Percentiles rank a stretch among this genome's conserved stretches.
These are phyloP conservation scores for Oryza coarctata DNA, from an alignment of 176 grass and related monocot species.

Conservation along the genomic window DNA sequence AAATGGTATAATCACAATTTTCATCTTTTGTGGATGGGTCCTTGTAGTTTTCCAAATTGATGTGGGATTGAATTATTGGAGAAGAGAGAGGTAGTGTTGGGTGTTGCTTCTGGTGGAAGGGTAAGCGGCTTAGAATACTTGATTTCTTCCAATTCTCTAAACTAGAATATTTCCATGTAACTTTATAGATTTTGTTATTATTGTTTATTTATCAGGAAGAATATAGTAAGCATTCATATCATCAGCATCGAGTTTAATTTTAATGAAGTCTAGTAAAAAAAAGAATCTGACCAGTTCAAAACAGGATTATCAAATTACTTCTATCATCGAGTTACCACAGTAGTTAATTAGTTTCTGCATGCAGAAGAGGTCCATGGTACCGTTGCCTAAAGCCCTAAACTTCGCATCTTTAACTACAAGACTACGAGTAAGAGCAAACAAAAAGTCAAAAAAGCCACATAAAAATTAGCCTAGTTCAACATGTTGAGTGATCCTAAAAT, in stretches of 20 bases:
- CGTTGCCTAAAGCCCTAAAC: too few relatives aligned
- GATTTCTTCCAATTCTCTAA: background rate
- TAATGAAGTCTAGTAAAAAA: background rate
- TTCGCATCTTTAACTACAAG: too few relatives aligned
- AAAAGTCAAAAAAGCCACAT: too few relatives aligned
- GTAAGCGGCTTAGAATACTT: background rate
- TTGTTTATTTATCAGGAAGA: background rate
- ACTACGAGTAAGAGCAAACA: too few relatives aligned
- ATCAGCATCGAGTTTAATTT: background rate
- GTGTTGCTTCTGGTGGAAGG: constrained; percentile 23
- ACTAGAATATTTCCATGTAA: background rate
- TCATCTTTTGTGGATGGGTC: too few relatives aligned
- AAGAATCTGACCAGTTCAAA: background rate
- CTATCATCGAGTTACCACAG: too few relatives aligned
- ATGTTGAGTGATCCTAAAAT: too few relatives aligned
- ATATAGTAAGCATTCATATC: background rate
- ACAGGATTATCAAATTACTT: too few relatives aligned
- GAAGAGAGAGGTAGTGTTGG: background rate
- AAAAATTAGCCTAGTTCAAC: too few relatives aligned
- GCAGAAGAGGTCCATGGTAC: too few relatives aligned
- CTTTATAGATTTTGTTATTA: background rate
- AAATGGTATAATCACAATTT: too few relatives aligned
- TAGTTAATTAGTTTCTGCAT: too few relatives aligned
- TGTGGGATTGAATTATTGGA: constrained; percentile 31
- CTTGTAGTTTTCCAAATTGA: background rate